These are phyloP conservation scores for Eucalyptus victrix DNA, from an alignment of 345 rosid genomes.

Conservation along the genomic window DNA sequence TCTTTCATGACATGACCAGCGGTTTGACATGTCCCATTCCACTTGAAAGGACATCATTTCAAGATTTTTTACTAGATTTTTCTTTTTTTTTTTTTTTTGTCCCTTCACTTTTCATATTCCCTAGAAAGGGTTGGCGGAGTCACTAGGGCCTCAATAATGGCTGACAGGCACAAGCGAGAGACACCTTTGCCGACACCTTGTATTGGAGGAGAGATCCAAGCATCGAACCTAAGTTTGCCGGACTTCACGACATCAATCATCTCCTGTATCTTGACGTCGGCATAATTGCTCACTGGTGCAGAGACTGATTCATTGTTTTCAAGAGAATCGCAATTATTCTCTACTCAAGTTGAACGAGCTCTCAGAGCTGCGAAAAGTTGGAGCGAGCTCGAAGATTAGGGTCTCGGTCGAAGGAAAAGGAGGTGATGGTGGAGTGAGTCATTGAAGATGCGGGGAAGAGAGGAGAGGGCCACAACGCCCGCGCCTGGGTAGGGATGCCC, in stretches of 20 bases:
- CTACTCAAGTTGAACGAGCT: neutral
- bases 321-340: neutral
- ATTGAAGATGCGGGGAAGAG: neutral
- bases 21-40: neutral
- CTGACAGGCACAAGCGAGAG: neutral
- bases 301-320: neutral
- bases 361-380: neutral
- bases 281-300: slow-evolving; percentile 15
- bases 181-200: slow-evolving; percentile 43
- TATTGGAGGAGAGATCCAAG: slow-evolving; percentile 80
- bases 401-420: neutral
- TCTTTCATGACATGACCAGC: neutral
- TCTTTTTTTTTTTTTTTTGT: neutral
- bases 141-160: neutral
- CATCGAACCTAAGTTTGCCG: slow-evolving; percentile 54
- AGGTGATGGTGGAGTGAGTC: slow-evolving; percentile 15
- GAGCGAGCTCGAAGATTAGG: neutral
- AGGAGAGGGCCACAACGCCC: neutral
- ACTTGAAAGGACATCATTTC: neutral
- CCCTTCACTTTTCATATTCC: neutral
- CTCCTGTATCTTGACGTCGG: slow-evolving; percentile 53
- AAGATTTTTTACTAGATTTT: neutral
- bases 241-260: slow-evolving; percentile 21
- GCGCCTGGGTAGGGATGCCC: neutral
- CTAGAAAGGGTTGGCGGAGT: neutral